Percentiles rank a stretch among this genome's conserved stretches.
Evolutionary conservation across 768 basidiomycete species (phyloP).

Genomic region (Calocera cornea): DNA sequence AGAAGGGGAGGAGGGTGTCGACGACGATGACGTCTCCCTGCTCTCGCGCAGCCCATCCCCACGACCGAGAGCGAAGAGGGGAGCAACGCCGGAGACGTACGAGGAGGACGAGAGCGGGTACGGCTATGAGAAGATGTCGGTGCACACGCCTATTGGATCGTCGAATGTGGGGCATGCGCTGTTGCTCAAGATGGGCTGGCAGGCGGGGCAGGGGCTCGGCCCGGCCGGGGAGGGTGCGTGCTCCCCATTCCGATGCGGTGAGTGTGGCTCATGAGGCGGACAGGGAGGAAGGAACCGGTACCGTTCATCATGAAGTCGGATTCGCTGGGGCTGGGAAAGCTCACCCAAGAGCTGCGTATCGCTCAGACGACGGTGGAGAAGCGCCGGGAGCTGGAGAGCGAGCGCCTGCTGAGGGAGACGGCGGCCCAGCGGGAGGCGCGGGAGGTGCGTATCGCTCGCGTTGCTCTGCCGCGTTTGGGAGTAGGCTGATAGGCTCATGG

Average conservation of each 20-base stretch:
- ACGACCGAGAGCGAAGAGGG: constrained; percentile 36
- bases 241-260: not conserved
- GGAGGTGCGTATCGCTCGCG: constrained; percentile 37
- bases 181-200: constrained; percentile 72
- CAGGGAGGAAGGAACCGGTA: constrained; percentile 71
- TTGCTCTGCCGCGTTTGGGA: not conserved
- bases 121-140: constrained; percentile 55
- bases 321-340: constrained; percentile 65
- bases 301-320: constrained; percentile 72
- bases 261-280: constrained; percentile 6
- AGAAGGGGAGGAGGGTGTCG: too few species aligned
- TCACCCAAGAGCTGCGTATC: constrained; percentile 65
- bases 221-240: constrained; percentile 56
- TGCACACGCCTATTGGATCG: constrained; percentile 66
- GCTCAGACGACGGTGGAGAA: constrained; percentile 76
- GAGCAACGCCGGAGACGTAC: constrained; percentile 37
- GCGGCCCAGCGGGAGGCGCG: constrained; percentile 59
- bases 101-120: constrained; percentile 53
- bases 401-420: constrained; percentile 65
- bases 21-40: constrained; percentile 60
- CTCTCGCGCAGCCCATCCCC: constrained; percentile 72
- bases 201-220: constrained; percentile 64
- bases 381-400: constrained; percentile 65
- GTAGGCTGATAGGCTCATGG: not conserved
- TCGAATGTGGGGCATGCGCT: constrained; percentile 71